Evolutionary conservation across 1,284 basidiomycete genomes (phyloP).

Genomic region (Ustilago crameri): DNA sequence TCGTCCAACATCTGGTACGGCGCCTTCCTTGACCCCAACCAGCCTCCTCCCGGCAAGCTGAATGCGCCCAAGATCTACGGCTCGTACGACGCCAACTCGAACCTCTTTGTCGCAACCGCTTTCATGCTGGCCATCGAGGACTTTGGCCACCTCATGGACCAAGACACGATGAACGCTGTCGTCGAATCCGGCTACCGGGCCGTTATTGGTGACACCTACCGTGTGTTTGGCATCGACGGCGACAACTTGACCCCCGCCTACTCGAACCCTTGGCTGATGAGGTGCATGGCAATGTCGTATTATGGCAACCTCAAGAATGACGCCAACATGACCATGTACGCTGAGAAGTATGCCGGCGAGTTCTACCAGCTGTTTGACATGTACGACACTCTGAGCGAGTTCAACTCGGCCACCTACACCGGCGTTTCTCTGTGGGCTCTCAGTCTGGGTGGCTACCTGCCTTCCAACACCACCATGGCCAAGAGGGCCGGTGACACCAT

Average conservation of each 20-base stretch:
- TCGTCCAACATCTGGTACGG: conserved; percentile 37
- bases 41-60: conserved; percentile 30
- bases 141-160: conserved; percentile 28
- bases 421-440: conserved; percentile 44
- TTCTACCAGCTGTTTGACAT: conserved; percentile 41
- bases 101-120: conserved; percentile 39
- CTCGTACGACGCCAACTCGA: conserved; percentile 39
- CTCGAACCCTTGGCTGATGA: conserved; percentile 40
- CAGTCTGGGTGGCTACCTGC: conserved; percentile 30
- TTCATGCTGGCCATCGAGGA: conserved; percentile 39
- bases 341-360: conserved; percentile 28
- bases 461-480: conserved; percentile 35
- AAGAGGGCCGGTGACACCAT: conserved; percentile 36
- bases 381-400: conserved; percentile 39
- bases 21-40: conserved; percentile 32
- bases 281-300: conserved; percentile 43
- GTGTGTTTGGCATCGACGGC: conserved; percentile 29
- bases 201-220: conserved; percentile 37
- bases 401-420: conserved; percentile 37
- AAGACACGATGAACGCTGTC: conserved; percentile 20
- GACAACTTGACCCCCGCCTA: conserved; percentile 39
- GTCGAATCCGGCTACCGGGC: conserved; percentile 38
- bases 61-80: conserved; percentile 38
- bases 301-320: conserved; percentile 39
- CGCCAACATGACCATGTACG: conserved; percentile 34